These are phyloP conservation scores for Suzukiozyma palmioleophila DNA, from an alignment of 1,139 yeast genomes.

Conservation along the genomic window DNA sequence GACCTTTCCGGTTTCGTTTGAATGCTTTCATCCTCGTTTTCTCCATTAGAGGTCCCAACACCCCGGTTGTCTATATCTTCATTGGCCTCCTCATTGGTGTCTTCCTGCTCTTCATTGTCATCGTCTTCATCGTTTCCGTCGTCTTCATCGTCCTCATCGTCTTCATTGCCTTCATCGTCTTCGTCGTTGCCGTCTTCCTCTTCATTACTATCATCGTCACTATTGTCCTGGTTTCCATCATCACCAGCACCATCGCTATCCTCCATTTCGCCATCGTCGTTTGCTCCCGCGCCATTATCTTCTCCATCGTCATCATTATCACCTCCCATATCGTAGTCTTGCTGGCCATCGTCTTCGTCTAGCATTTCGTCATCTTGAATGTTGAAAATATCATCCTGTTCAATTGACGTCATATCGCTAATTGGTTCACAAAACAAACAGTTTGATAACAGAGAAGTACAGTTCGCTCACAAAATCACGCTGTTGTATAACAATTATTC, in stretches of 20 bases:
- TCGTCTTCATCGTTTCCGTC: slow-evolving; percentile 14
- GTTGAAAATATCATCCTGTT: slow-evolving; percentile 23
- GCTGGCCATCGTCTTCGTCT: slow-evolving; percentile 15
- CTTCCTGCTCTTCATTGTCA: slow-evolving; percentile 18
- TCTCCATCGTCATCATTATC: slow-evolving; percentile 12
- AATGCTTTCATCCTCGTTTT: slow-evolving; percentile 8
- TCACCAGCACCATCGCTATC: slow-evolving; percentile 21
- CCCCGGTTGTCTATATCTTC: slow-evolving; percentile 16
- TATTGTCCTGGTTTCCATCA: slow-evolving; percentile 15
- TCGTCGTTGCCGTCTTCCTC: slow-evolving; percentile 22
- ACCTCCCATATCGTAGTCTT: slow-evolving; percentile 17
- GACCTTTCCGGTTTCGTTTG: slow-evolving; percentile 10
- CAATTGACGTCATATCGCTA: slow-evolving; percentile 14
- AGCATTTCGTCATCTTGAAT: slow-evolving; percentile 20
- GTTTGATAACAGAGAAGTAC: too few species aligned
- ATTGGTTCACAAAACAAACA: too few species aligned
- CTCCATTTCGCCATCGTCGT: slow-evolving; percentile 25
- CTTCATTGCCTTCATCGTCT: slow-evolving; percentile 23
- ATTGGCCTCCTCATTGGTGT: slow-evolving; percentile 21
- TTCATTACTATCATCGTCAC: slow-evolving; percentile 18
- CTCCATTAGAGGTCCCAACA: slow-evolving; percentile 13
- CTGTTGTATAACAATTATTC: too few species aligned
- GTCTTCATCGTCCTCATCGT: slow-evolving; percentile 18
- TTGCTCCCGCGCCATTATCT: slow-evolving; percentile 6
- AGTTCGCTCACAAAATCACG: too few species aligned